These are phyloP conservation scores for Cyclotella distinguenda DNA, from an alignment of 108 stramenopile genomes.

Conservation along the genomic window DNA sequence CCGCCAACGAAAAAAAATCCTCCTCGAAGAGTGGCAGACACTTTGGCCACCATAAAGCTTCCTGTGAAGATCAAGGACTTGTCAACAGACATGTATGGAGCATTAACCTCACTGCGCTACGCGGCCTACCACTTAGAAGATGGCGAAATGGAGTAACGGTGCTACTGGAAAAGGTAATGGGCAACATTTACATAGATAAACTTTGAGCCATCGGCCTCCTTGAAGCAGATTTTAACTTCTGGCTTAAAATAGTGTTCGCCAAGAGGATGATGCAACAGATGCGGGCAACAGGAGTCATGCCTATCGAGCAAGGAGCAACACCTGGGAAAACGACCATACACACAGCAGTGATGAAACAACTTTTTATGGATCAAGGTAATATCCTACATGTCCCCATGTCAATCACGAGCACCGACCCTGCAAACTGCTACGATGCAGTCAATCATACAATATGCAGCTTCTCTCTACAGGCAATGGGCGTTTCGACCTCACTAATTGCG, in stretches of 20 bases:
- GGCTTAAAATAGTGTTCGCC: slow-evolving; percentile 13
- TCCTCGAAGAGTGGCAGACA: slow-evolving; percentile 10
- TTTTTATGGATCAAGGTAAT: not conserved
- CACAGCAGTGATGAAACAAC: slow-evolving; percentile 1
- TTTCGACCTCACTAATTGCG: not conserved
- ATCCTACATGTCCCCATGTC: not conserved
- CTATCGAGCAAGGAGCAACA: not conserved
- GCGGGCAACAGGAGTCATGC: not conserved
- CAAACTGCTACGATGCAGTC: slow-evolving; percentile 3
- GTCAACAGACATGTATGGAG: not conserved
- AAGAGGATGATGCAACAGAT: slow-evolving; percentile 15
- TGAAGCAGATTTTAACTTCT: slow-evolving; percentile 29
- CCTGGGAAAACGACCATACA: not conserved
- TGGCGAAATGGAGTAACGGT: slow-evolving; percentile 23
- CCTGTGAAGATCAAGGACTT: not conserved
- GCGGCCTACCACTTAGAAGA: not conserved
- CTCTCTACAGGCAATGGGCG: not conserved
- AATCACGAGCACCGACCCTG: not conserved
- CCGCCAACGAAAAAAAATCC: not conserved
- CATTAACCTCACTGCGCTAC: not conserved
- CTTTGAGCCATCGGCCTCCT: slow-evolving; percentile 17
- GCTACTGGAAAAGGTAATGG: slow-evolving; percentile 17
- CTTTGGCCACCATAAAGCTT: slow-evolving; percentile 13
- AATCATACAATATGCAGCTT: not conserved
- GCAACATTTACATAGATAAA: slow-evolving; percentile 11